Evolutionary conservation across 768 basidiomycete genomes (phyloP).

Genomic region (Amanita jacksonii): DNA sequence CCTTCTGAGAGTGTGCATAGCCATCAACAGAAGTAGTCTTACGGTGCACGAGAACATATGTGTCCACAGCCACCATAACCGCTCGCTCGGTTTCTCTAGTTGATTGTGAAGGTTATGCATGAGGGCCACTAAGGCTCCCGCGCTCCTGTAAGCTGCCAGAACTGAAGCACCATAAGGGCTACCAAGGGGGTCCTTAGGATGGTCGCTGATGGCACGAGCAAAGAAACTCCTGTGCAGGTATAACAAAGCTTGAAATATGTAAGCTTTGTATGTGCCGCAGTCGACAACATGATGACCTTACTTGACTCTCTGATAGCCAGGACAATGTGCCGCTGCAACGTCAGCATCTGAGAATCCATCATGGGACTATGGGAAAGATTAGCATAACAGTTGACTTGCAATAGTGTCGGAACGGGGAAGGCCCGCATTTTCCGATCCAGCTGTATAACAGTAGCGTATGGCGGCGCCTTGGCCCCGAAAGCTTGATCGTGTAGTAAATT

Average conservation of each 20-base stretch:
- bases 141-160: slow-evolving; percentile 65
- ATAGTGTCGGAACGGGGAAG: slow-evolving; percentile 54
- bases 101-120: slow-evolving; percentile 62
- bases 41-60: slow-evolving; percentile 63
- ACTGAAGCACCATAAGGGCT: slow-evolving; percentile 67
- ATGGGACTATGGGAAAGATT: slow-evolving; percentile 37
- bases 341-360: slow-evolving; percentile 43
- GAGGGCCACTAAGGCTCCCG: slow-evolving; percentile 59
- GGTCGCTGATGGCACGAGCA: slow-evolving; percentile 62
- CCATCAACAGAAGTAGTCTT: slow-evolving; percentile 18
- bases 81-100: slow-evolving; percentile 50
- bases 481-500: slow-evolving; percentile 62
- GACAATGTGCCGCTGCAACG: slow-evolving; percentile 57
- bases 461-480: slow-evolving; percentile 59
- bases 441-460: slow-evolving; percentile 58
- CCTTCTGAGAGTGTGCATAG: slow-evolving; percentile 7
- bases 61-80: slow-evolving; percentile 57
- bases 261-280: slow-evolving; percentile 3
- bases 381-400: slow-evolving; percentile 64
- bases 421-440: slow-evolving; percentile 58
- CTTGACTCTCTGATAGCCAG: slow-evolving; percentile 63
- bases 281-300: slow-evolving; percentile 20
- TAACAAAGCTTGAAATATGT: slow-evolving; percentile 34
- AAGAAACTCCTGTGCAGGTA: slow-evolving; percentile 71
- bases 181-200: slow-evolving; percentile 64